A percentile compares a stretch with the other conserved stretches of the same genome.
These are phyloP conservation scores for Fraxinus angustifolia DNA, from an alignment of 305 asterid species.

Conservation along the genomic window DNA sequence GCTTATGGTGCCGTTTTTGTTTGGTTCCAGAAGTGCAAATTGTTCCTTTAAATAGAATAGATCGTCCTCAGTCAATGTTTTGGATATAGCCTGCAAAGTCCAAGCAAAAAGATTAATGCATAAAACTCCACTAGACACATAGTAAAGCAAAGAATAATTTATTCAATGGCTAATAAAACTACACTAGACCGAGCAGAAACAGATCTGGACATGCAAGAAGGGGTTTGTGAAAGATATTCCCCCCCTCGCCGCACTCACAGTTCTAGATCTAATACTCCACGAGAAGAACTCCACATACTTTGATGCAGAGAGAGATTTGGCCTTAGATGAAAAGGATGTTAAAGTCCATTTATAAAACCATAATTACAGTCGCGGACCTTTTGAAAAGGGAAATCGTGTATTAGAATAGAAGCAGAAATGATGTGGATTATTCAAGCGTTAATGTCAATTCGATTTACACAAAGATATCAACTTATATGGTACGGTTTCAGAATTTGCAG, in stretches of 20 bases:
- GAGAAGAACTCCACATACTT: background rate
- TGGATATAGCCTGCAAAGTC: conserved; percentile 69
- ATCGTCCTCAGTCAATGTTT: conserved; percentile 69
- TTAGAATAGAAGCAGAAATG: background rate
- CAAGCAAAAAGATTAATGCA: background rate
- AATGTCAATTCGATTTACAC: background rate
- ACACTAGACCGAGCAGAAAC: background rate
- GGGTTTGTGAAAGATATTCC: background rate
- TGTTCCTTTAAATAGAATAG: conserved; percentile 76
- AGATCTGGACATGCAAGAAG: background rate
- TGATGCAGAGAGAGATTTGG: background rate
- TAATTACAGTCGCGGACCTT: background rate
- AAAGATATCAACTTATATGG: background rate
- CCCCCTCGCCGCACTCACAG: background rate
- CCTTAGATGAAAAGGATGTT: background rate
- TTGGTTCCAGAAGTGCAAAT: conserved; percentile 61
- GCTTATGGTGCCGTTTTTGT: conserved; percentile 62
- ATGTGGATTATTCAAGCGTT: background rate
- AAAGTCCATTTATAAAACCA: background rate
- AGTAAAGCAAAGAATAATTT: background rate
- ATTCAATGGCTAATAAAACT: background rate
- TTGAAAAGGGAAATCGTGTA: background rate
- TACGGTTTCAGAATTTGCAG: background rate
- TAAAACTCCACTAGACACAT: background rate
- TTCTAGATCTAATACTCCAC: background rate